Base-by-base conservation (phyloP, 202 grass and related monocot genomes). In the Hordeum pubiflorum region DNA sequence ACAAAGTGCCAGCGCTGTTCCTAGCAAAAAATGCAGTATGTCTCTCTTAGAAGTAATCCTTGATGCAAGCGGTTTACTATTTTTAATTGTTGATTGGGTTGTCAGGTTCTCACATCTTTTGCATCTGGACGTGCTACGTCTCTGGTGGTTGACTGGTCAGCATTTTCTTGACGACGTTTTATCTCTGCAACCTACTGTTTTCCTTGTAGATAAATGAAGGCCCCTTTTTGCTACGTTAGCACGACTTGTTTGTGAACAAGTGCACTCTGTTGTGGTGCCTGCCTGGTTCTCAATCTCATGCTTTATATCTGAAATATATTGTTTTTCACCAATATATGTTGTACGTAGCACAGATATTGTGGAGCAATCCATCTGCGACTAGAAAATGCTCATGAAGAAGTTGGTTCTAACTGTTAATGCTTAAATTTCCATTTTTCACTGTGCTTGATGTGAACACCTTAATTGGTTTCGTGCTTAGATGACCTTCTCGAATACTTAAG, bases 1-100 rank as follows among this genome's bases (percentile, higher is more conserved):
- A 99, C 81, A 96, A 99, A 89, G 92, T 96, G 71, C 96, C 96
- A 14, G 96, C 96, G 6, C 63, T 99, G 36, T 99, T 99, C 79
- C 82, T 99, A 76, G 96, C 96, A 0, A 99, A 93, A 91, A 99
- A 99, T 93, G 96, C 96, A 58, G 96, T 99, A 99, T 87, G 89
- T 67, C 76, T 81, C 78, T 80, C 63, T 86, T 63, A 70, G 58
- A 79, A 76, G 32, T 37, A 37, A 75, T 77, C 9, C n/a, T 63
- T 87, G 17, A 50, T 33, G 56, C 33, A 78, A 56, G 43, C 24
- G 66, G 29, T 85, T 87, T 77, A 13, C 78, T 83, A 60, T 83
- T 66, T 76, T 78, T 79, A 23, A 72, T 84, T 86, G 65, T 68
- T 73, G 14, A 73, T 86, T 79, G 37, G 77, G 54, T 66, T 80